Evolutionary conservation across 306 rosid genomes (phyloP).

Genomic region (Trifolium pratense): DNA sequence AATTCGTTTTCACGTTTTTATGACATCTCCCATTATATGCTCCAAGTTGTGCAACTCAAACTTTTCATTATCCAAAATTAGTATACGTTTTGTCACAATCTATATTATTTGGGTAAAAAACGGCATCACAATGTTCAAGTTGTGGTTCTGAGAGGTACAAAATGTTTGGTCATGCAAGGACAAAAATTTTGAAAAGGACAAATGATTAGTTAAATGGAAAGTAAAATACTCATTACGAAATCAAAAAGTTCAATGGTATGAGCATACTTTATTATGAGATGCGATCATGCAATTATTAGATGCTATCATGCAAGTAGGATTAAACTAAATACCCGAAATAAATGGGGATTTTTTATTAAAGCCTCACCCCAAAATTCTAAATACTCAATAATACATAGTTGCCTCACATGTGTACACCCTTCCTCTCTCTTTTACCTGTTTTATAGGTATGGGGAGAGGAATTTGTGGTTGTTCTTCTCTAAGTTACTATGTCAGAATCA

Average conservation of each 20-base stretch:
- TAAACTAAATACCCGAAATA: constrained; percentile 16
- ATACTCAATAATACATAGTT: constrained; percentile 27
- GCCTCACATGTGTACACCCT: constrained; percentile 21
- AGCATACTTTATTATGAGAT: neutral
- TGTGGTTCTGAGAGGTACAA: neutral
- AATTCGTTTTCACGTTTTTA: too few relatives aligned
- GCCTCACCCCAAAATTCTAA: constrained; percentile 38
- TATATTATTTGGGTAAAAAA: neutral
- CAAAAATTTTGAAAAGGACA: neutral
- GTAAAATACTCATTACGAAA: neutral
- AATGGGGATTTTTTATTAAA: constrained; percentile 18
- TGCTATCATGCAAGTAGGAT: neutral
- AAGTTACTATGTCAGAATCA: constrained; percentile 37
- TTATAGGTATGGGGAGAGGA: constrained; percentile 31
- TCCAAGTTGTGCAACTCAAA: neutral
- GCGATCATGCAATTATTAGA: neutral
- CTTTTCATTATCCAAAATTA: neutral
- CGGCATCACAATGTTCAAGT: neutral
- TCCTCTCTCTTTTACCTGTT: neutral
- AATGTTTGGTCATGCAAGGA: too few relatives aligned
- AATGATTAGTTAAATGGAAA: neutral
- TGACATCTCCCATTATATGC: neutral
- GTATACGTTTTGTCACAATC: neutral
- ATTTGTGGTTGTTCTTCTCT: constrained; percentile 23
- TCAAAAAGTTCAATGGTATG: too few relatives aligned